Base-by-base conservation (phyloP, 495 filamentous ascomycete genomes). In the Venustampulla echinocandica region DNA sequence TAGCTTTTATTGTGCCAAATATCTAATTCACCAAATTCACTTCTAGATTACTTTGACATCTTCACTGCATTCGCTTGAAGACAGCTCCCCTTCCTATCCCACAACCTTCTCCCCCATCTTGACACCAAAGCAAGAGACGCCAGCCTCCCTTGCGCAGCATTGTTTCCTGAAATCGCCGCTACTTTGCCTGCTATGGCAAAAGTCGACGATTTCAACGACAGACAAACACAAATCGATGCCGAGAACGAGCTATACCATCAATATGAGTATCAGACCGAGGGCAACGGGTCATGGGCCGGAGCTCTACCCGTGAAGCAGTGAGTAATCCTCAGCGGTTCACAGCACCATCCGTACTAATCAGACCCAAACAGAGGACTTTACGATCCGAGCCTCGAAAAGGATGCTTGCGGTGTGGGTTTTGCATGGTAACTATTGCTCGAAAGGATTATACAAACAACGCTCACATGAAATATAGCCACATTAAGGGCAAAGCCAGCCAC, bases 391-490 rank as follows among this genome's bases (percentile, higher is more conserved):
- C 81, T 92, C 45, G 92, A 99, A 66, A 99, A 99, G 67, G 92
- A 99, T 89, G 87, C 92, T 36, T 99, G 92, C 62, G 92, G 92
- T 83, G 92, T 99, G 55, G 93, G 92, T 61, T 99, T 99, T 67
- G 89, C 92, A 64, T 94, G 92, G 90, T 96, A 73, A 71, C 86
- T 76, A 46, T 22, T 35, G 33, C 5, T 14, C 33, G 11, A n/a
- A 6, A 30, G 6, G 7, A 7, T 6, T 13, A 13, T 7, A 30
- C 6, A 14, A 10, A 21, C 14, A 41, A 18, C 25, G 20, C 49
- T 59, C 38, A 59, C 34, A 18, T 4, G 2, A 2, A 15, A 30
- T 34, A 10, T 53, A 96, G 90, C 68, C 85, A 97, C 61, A 96
- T 97, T 64, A 99, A 99, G 73, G 92, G 93, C 69, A 83, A 84